These are phyloP conservation scores for Reticulascus tulasneorum DNA, from an alignment of 2,329 filamentous ascomycete genomes.

Conservation along the genomic window DNA sequence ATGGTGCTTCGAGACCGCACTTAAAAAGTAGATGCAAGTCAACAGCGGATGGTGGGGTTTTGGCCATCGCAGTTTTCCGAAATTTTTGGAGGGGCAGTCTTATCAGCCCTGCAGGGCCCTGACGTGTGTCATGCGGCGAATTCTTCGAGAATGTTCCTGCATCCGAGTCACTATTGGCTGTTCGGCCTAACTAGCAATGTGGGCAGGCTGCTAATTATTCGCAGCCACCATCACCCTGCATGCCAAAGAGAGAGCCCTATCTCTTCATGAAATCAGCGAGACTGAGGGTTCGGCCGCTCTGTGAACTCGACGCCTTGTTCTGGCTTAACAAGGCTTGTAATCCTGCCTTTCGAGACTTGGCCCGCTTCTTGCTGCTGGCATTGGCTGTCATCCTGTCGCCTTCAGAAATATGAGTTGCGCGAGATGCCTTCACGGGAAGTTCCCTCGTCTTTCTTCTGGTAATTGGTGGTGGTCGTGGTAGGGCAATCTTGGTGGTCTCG, in stretches of 20 bases:
- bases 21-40: too few species aligned
- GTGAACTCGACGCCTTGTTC: slow-evolving; percentile 34
- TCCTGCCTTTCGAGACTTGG: slow-evolving; percentile 61
- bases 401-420: too few species aligned
- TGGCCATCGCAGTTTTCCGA: slow-evolving; percentile 14
- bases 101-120: slow-evolving; percentile 9
- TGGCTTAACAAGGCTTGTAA: slow-evolving; percentile 62
- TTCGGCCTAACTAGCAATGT: too few species aligned
- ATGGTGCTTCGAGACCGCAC: too few species aligned
- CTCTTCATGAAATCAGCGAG: slow-evolving; percentile 52
- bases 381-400: too few species aligned
- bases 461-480: slow-evolving; percentile 6
- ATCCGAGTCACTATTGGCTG: too few species aligned
- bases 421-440: slow-evolving; percentile 15
- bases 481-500: slow-evolving; percentile 7
- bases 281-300: slow-evolving; percentile 37
- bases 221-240: not conserved
- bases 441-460: slow-evolving; percentile 21
- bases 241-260: slow-evolving; percentile 14
- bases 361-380: slow-evolving; percentile 60
- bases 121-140: slow-evolving; percentile 13
- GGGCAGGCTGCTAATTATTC: too few species aligned
- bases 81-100: slow-evolving; percentile 22
- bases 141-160: slow-evolving; percentile 16
- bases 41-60: too few species aligned